Evolutionary conservation across 2,329 filamentous ascomycete species (phyloP).

Genomic region (Talaromyces islandicus): DNA sequence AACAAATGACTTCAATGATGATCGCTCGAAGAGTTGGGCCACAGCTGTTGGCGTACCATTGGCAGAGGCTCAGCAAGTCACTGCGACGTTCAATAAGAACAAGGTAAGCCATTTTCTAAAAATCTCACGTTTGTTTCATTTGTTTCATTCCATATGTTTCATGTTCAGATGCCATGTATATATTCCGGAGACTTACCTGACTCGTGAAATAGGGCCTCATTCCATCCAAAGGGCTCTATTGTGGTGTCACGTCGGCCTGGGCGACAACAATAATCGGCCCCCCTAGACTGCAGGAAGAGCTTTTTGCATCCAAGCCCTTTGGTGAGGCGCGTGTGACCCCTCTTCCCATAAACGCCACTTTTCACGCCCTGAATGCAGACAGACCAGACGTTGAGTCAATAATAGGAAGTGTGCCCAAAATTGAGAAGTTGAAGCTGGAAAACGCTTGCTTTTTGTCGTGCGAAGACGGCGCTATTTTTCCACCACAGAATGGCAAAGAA

Average conservation of each 20-base stretch:
- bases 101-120: neutral
- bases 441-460: conserved; percentile 1
- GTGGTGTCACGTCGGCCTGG: conserved; percentile 2
- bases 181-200: neutral
- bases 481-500: neutral
- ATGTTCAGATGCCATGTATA: neutral
- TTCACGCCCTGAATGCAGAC: neutral
- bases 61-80: neutral
- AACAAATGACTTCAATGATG: conserved; percentile 1
- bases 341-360: conserved; percentile 1
- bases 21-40: conserved; percentile 4
- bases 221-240: conserved; percentile 1
- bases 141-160: neutral
- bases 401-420: neutral
- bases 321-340: neutral
- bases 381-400: neutral
- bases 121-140: neutral
- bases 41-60: conserved; percentile 1
- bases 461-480: neutral
- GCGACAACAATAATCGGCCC: conserved; percentile 3
- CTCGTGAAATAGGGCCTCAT: neutral
- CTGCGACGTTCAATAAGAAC: neutral
- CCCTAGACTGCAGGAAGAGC: neutral
- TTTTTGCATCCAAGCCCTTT: conserved; percentile 1
- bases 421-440: neutral